phyloP scores from a whole-genome alignment of 2,329 filamentous ascomycete species.

The Fusarium papillatum region DNA sequence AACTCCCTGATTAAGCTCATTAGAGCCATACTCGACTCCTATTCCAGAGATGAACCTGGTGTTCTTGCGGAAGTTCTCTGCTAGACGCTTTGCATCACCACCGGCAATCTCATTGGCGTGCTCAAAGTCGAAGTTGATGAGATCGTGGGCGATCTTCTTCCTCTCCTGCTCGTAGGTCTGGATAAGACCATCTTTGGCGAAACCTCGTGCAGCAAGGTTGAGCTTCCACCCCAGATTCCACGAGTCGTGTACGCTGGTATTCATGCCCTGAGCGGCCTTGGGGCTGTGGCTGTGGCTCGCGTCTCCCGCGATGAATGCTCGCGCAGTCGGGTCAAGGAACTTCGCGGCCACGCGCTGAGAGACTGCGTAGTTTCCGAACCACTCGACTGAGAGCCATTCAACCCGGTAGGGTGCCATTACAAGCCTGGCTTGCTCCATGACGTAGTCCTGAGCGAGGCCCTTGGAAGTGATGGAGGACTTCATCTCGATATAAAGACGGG shows the following conservation, averaged over 20 bases:
- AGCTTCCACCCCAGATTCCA: conserved; percentile 70
- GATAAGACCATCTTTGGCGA: conserved; percentile 64
- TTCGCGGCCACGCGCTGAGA: conserved; percentile 77
- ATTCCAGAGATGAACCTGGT: conserved; percentile 80
- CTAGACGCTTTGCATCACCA: conserved; percentile 72
- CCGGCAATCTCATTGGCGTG: conserved; percentile 69
- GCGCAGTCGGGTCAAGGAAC: conserved; percentile 71
- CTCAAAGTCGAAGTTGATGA: conserved; percentile 69
- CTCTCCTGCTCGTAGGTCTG: conserved; percentile 73
- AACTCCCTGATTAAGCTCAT: conserved; percentile 59
- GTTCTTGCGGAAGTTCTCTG: conserved; percentile 77
- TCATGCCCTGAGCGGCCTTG: conserved; percentile 78
- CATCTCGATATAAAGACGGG: conserved; percentile 71
- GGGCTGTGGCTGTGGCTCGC: conserved; percentile 80
- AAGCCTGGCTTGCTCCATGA: conserved; percentile 74
- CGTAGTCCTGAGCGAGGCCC: conserved; percentile 70
- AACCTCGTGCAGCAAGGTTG: conserved; percentile 65
- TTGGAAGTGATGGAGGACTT: conserved; percentile 57
- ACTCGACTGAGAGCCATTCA: conserved; percentile 70
- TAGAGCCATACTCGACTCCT: conserved; percentile 70
- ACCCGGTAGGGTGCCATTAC: conserved; percentile 70
- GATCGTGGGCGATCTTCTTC: conserved; percentile 69
- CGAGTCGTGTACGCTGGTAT: conserved; percentile 70
- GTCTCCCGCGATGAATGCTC: conserved; percentile 77
- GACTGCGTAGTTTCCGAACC: conserved; percentile 80